Evolutionary conservation across 2,329 filamentous ascomycete species (phyloP), one percentile per base, ranked within the genome.

Genomic region (Aspergillus tamarii): DNA sequence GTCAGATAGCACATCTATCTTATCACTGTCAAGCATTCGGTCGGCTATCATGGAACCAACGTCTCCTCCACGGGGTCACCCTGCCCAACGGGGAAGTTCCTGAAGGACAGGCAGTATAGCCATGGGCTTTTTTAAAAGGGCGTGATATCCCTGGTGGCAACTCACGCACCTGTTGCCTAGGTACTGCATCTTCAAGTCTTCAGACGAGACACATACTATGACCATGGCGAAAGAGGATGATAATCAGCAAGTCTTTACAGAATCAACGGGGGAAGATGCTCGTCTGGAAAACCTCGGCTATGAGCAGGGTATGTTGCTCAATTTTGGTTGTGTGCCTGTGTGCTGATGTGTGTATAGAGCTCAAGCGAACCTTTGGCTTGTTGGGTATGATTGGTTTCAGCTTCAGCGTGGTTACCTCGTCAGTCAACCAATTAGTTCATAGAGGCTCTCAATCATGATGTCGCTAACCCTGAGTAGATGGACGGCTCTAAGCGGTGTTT

Each of bases 341-440:
- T 34, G 55, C 34, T 59, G 9, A 66, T 39, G 19, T 7, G 39
- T 46, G 34, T 12, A 28, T 63, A 85, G 84, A 88, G 72, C 80
- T 88, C 67, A 86, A 85, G 71, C 83, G 85, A 10, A 84, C 80
- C 10, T 88, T 87, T 67, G 79, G 83, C 11, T 72, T 87, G 7
- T 67, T 87, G 32, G 84, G 85, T 41, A 88, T 88, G 84, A 80
- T 88, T 39, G 85, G 84, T 1, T 88, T 88, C 74, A 83, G 81
- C 53, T 88, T 88, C 73, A 83, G 80, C 62, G 84, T 88, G 53
- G 84, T 88, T 50, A 87, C 85, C 36, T 84, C 79, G 79, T 81
- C 23, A 34, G 65, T 52, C 26, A 4, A 23, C 32, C 8, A 1
- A 12, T 39, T 10, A 7, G 16, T 21, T 5, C 8, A 34, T 19